These are phyloP conservation scores for Mesembryanthemum crystallinum DNA, from an alignment of 148 eudicot genomes.

Conservation along the genomic window DNA sequence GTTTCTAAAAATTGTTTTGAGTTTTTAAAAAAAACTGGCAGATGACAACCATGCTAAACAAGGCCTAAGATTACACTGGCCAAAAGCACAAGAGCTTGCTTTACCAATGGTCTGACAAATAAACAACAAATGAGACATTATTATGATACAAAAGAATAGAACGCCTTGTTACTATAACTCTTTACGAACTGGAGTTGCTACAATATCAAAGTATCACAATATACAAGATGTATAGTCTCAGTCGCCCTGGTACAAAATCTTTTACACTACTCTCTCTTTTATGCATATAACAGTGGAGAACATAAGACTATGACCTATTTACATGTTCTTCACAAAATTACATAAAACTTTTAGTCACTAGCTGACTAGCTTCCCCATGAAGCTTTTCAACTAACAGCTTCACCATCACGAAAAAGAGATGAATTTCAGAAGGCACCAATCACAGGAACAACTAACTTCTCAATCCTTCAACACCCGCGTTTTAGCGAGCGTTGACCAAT, in stretches of 20 bases:
- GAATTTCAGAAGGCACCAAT: constrained; percentile 12
- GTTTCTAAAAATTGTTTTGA: too few relatives aligned
- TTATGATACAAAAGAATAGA: too few relatives aligned
- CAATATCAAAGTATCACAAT: constrained; percentile 20
- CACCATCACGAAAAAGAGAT: constrained; percentile 26
- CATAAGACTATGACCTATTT: constrained; percentile 20
- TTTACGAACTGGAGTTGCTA: neutral
- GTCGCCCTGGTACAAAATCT: constrained; percentile 26
- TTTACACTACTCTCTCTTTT: constrained; percentile 4
- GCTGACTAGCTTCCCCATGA: constrained; percentile 13
- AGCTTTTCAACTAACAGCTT: constrained; percentile 27
- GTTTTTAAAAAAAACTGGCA: too few relatives aligned
- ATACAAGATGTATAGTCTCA: constrained; percentile 16
- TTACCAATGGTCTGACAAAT: too few relatives aligned
- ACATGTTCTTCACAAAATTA: constrained; percentile 20
- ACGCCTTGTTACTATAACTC: neutral
- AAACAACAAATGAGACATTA: too few relatives aligned
- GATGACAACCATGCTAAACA: too few relatives aligned
- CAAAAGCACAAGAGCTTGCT: too few relatives aligned
- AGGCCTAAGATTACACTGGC: too few relatives aligned
- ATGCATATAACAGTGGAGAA: constrained; percentile 16
- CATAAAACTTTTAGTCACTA: neutral
- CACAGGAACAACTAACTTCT: constrained; percentile 11
- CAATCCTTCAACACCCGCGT: neutral
- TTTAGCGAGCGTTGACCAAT: constrained; percentile 1